Conservation (phyloP, 306 rosid genomes). For the Erythrophleum fordii region DNA sequence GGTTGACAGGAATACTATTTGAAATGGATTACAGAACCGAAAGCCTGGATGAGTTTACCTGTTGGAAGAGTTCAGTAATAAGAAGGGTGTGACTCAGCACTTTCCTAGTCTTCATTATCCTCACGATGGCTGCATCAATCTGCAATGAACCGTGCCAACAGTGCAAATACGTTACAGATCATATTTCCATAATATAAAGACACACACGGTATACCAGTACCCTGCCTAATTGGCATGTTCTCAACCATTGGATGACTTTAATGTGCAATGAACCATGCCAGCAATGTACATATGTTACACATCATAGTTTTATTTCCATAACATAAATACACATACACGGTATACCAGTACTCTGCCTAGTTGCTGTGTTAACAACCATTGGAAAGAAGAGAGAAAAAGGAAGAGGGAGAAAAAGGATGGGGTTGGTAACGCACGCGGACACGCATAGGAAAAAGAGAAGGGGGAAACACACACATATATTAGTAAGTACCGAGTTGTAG, state of each 20-base stretch:
- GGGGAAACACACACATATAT: background rate
- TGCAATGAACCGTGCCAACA: slow-evolving; percentile 43
- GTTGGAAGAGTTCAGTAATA: slow-evolving; percentile 97
- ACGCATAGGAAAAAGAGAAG: background rate
- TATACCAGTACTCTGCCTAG: background rate
- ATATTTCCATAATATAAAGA: background rate
- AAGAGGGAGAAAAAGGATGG: too few relatives aligned
- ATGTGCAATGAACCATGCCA: slow-evolving; percentile 33
- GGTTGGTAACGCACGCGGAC: too few relatives aligned
- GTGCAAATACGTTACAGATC: slow-evolving; percentile 26
- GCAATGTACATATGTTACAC: slow-evolving; percentile 26
- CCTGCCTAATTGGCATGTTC: background rate
- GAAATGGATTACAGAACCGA: slow-evolving; percentile 32
- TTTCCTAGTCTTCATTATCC: slow-evolving; percentile 98
- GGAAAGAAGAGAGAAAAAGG: too few relatives aligned
- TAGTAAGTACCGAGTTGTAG: too few relatives aligned
- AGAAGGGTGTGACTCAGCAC: slow-evolving; percentile 98
- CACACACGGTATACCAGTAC: background rate
- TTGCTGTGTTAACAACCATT: background rate
- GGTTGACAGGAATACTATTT: slow-evolving; percentile 9
- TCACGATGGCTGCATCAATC: slow-evolving; percentile 99
- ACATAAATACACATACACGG: background rate
- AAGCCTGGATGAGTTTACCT: slow-evolving; percentile 56
- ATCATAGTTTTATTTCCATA: background rate
- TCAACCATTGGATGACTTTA: background rate